Evolutionary conservation across 192 early-diverging fungal species (phyloP), one percentile per base, ranked within the genome.

Genomic region (Podila clonocystis): DNA sequence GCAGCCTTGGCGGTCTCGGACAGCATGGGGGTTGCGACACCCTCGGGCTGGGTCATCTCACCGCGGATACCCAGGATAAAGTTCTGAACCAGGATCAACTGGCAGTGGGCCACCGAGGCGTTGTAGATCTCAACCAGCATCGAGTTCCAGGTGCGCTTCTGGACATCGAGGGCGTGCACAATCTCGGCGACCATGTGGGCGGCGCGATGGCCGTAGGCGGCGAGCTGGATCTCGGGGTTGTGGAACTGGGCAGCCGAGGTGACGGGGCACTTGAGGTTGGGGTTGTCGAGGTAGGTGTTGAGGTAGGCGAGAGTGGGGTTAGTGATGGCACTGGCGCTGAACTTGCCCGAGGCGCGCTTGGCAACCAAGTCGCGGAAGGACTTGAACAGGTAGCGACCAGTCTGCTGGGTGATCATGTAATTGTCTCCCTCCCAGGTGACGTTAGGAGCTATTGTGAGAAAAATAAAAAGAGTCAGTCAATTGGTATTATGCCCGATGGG

Each of bases 371-470:
- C 83, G 58, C 87, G 89, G 73, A 92, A 86, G 52, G 88, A 87
- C 76, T 90, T 93, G 73, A 94, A 64, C 31, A 97, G 84, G 82
- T 93, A 95, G 45, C 94, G 92, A 41, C 89, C 85, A 19, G 93
- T 93, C 86, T 97, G 95, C 82, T 95, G 95, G 8, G 93, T 92
- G 68, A 97, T 75, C 24, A 97, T 87, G 74, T 92, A 91, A 87
- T 95, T 95, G 74, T 95, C 94, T 58, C 94, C 94, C 78, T 95
- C 94, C 91, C 91, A 94, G 60, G 92, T 95, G 52, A 89, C 89
- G 65, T 93, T 93, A 19, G 93, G 93, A 30, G 91, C 68, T 60
- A 17, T 17, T 29, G 59, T 45, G 15, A 45, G 41, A 17, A 15
- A 45, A 45, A 45, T 2, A 3, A 2, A 45, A 45, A 45, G 15